These are phyloP conservation scores for Pichia kluyveri DNA, from an alignment of 805 yeast genomes.

Conservation along the genomic window DNA sequence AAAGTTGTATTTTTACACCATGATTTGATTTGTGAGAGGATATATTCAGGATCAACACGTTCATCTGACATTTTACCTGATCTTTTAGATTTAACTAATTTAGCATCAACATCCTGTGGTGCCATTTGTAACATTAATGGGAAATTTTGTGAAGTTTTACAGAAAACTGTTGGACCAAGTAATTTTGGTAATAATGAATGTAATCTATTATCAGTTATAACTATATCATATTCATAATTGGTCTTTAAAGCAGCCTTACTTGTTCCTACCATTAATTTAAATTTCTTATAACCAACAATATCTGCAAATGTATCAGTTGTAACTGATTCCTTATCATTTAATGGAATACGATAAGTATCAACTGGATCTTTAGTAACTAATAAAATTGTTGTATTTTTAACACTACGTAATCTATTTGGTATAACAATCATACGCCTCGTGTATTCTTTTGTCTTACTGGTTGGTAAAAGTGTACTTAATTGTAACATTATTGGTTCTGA, in stretches of 20 bases:
- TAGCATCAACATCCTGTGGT: slow-evolving; percentile 27
- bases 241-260: slow-evolving; percentile 38
- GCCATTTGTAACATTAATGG: slow-evolving; percentile 66
- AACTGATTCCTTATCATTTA: slow-evolving; percentile 39
- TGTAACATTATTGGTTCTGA: slow-evolving; percentile 32
- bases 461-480: slow-evolving; percentile 38
- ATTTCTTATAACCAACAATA: slow-evolving; percentile 49
- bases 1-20: slow-evolving; percentile 56
- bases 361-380: slow-evolving; percentile 72
- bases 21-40: slow-evolving; percentile 54
- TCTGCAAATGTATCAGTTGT: slow-evolving; percentile 57
- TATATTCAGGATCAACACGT: slow-evolving; percentile 56
- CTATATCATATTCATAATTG: slow-evolving; percentile 53
- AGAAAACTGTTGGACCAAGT: slow-evolving; percentile 49
- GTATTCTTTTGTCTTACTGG: slow-evolving; percentile 36
- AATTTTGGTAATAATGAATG: slow-evolving; percentile 50
- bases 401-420: slow-evolving; percentile 39
- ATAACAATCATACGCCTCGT: slow-evolving; percentile 55
- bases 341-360: slow-evolving; percentile 39
- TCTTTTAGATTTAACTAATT: slow-evolving; percentile 22
- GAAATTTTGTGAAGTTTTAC: slow-evolving; percentile 52
- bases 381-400: slow-evolving; percentile 42
- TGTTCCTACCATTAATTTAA: slow-evolving; percentile 37
- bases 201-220: slow-evolving; percentile 63
- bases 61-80: slow-evolving; percentile 42